Conservation (phyloP, 1,284 basidiomycete genomes). For the Pterulicium gracile region DNA sequence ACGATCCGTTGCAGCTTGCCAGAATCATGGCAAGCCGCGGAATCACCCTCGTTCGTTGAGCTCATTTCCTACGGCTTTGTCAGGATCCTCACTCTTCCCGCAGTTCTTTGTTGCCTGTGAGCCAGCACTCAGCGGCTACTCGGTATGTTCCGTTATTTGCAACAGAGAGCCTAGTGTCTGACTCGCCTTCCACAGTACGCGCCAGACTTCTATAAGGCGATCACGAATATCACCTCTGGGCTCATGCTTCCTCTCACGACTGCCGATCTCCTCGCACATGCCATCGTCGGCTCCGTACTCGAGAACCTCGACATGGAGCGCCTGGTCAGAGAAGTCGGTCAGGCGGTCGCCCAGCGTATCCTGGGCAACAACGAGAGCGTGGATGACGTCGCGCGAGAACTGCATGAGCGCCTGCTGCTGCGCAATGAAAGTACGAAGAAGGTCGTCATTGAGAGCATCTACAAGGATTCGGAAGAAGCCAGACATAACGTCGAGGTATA, state of each 20-base stretch:
- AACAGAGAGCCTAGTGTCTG: neutral
- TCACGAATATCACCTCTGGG: slow-evolving; percentile 87
- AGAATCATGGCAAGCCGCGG: slow-evolving; percentile 84
- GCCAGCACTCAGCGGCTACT: slow-evolving; percentile 2
- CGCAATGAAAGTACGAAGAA: slow-evolving; percentile 97
- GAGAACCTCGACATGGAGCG: slow-evolving; percentile 99
- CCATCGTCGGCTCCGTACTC: slow-evolving; percentile 93
- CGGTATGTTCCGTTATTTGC: slow-evolving; percentile 2
- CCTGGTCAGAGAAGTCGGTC: slow-evolving; percentile 86
- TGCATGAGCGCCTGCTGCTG: slow-evolving; percentile 85
- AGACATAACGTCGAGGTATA: slow-evolving; percentile 87
- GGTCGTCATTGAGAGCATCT: slow-evolving; percentile 94
- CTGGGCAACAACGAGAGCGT: slow-evolving; percentile 86
- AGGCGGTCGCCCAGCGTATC: slow-evolving; percentile 88
- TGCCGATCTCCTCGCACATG: slow-evolving; percentile 92
- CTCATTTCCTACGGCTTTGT: neutral
- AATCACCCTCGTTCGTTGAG: slow-evolving; percentile 71
- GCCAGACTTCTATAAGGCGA: slow-evolving; percentile 92
- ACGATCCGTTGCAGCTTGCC: slow-evolving; percentile 85
- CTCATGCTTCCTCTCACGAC: slow-evolving; percentile 95
- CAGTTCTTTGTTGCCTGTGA: slow-evolving; percentile 1
- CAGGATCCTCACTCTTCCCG: neutral
- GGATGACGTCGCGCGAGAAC: slow-evolving; percentile 89
- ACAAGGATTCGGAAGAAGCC: slow-evolving; percentile 81
- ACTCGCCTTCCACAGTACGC: slow-evolving; percentile 56